Evolutionary conservation across 2,329 filamentous ascomycete genomes (phyloP), one percentile per base, ranked within the genome.

Genomic region (Corinectria fuckeliana): DNA sequence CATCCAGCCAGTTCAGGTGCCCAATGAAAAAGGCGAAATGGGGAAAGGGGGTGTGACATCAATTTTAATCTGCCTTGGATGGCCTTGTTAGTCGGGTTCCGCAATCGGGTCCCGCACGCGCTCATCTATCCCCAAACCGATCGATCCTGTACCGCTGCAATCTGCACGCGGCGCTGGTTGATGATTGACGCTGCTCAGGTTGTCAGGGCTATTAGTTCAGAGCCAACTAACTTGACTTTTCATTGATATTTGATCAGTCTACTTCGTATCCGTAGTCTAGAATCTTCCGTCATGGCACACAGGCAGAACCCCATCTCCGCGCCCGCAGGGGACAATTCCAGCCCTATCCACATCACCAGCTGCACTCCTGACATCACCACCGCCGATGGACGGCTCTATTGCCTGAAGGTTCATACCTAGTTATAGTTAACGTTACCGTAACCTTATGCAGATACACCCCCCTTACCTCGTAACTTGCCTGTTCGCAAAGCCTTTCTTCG

Each of bases 1-100:
- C 57, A 61, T 52, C 44, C 45, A 38, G n/a, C n/a, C n/a, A 47
- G 26, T 25, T 36, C 41, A 38, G 50, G 52, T 48, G 48, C 62
- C 60, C 56, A 66, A 58, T 60, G 58, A 66, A 61, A 64, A 60
- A 28, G 42, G 9, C 25, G 25, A 45, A 10, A 30, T 10, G 16
- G 52, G 64, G 50, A 44, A 54, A 44, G 66, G 66, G 62, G 55
- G 62, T 58, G 69, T 69, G 66, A 69, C 66, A 69, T 69, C 66
- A 69, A 69, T 62, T 56, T 64, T 69, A 69, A 69, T 69, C 69
- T 69, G 52, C 64, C 53, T 21, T 52, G 45, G 49, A 61, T 59
- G 56, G 62, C 34, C 14, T 48, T 10, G 20, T 48, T 39, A 26
- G 32, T 36, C 30, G 21, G 47, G 14, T 36, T 51, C 42, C 42